Evolutionary conservation across 495 filamentous ascomycete species (phyloP), one percentile per base, ranked within the genome.

Genomic region (Durotheca rogersii): DNA sequence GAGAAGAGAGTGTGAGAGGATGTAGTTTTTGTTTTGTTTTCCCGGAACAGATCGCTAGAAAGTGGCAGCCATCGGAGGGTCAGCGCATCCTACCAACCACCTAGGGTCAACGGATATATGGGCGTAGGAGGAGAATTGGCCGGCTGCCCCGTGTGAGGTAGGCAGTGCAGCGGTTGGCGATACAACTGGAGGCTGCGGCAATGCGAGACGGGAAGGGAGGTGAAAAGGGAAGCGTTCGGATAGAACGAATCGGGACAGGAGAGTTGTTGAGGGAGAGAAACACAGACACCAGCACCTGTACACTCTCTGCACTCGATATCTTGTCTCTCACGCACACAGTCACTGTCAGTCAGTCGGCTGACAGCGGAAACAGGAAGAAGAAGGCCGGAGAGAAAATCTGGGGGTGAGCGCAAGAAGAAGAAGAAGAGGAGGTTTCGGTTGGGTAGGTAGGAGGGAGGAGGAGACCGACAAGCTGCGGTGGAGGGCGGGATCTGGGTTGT

Each of bases 261-360:
- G 36, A 49, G 40, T 21, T 48, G 58, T 50, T 47, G 36, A 27
- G 32, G 19, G 46, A 61, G 58, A n/a, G n/a, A n/a, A 52, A 32
- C 47, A 58, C 58, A 56, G 58, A 56, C 53, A 61, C 58, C 53
- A 53, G 53, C 46, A 61, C 53, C 51, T 53, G 42, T 51, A 41
- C 19, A 53, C 48, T 53, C 55, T 53, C 40, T 18, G 4, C 12
- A 25, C 41, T 29, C 34, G 49, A 49, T 44, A 29, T 48, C 45
- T 38, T 52, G 39, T 53, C 23, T 27, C 23, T 27, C 23, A 27
- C 23, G 4, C 23, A 27, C 23, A 4, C 23, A 27, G 4, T 27
- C 23, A 18, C 33, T 36, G 33, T 36, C 6, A 21, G 18, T 37
- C 12, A 9, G 23, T 27, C 4, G 4, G 23, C 9, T 42, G 30